Percentiles rank a stretch among this genome's conserved stretches.
phyloP scores from a whole-genome alignment of 2,329 filamentous ascomycete species.

The Penicillium sp. region DNA sequence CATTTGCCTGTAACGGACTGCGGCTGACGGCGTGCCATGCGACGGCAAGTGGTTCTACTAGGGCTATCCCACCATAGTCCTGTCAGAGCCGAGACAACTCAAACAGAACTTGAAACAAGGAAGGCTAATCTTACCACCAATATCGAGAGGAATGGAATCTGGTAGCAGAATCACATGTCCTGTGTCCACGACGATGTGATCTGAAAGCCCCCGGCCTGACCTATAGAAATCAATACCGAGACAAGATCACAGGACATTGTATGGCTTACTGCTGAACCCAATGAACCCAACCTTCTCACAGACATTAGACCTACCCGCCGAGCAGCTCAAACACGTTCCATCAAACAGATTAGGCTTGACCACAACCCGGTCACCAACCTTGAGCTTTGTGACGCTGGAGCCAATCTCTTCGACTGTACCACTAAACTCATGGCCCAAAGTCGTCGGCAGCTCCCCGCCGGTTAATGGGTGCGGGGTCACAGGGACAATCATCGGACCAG shows the following conservation, averaged over 20 bases:
- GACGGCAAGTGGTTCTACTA: slow-evolving; percentile 63
- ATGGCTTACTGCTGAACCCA: slow-evolving; percentile 44
- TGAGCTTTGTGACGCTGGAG: slow-evolving; percentile 46
- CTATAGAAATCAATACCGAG: slow-evolving; percentile 41
- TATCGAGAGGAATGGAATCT: slow-evolving; percentile 21
- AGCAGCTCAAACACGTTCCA: slow-evolving; percentile 56
- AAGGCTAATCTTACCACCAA: slow-evolving; percentile 20
- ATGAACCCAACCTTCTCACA: slow-evolving; percentile 59
- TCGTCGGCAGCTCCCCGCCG: slow-evolving; percentile 57
- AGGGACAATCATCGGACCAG: slow-evolving; percentile 51
- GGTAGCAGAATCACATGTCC: slow-evolving; percentile 26
- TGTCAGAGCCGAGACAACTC: neutral
- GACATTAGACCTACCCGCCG: slow-evolving; percentile 54
- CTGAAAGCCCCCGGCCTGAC: slow-evolving; percentile 30
- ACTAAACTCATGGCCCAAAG: slow-evolving; percentile 65
- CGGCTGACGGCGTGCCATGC: slow-evolving; percentile 62
- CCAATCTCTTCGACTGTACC: slow-evolving; percentile 62
- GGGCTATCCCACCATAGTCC: slow-evolving; percentile 37
- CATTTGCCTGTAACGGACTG: slow-evolving; percentile 45
- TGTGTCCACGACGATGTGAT: slow-evolving; percentile 27
- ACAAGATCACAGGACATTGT: slow-evolving; percentile 30
- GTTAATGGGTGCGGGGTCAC: slow-evolving; percentile 57
- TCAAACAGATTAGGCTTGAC: slow-evolving; percentile 62
- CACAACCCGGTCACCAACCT: slow-evolving; percentile 57
- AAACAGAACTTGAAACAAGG: neutral